A percentile compares a stretch with the other conserved stretches of the same genome.
These are phyloP conservation scores for Pisolithus sp. DNA, from an alignment of 768 basidiomycete species.

Conservation along the genomic window DNA sequence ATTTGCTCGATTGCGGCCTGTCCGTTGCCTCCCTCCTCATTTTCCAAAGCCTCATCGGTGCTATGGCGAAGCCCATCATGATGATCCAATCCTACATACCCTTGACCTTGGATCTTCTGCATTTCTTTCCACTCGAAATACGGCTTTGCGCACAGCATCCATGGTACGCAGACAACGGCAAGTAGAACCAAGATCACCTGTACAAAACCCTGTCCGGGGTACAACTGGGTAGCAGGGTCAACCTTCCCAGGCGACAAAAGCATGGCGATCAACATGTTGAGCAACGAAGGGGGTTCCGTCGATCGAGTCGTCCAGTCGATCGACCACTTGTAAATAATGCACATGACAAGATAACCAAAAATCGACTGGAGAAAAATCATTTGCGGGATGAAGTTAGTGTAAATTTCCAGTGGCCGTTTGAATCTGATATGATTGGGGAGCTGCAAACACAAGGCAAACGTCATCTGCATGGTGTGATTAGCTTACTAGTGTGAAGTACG, in stretches of 20 bases:
- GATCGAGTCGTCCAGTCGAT: slow-evolving; percentile 78
- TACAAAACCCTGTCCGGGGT: slow-evolving; percentile 79
- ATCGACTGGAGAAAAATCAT: slow-evolving; percentile 97
- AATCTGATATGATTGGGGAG: slow-evolving; percentile 93
- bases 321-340: slow-evolving; percentile 96
- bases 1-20: slow-evolving; percentile 66
- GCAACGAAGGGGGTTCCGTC: slow-evolving; percentile 75
- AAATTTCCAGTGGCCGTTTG: slow-evolving; percentile 81
- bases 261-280: slow-evolving; percentile 97
- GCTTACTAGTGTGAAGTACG: slow-evolving; percentile 1
- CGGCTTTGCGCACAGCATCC: slow-evolving; percentile 90
- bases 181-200: slow-evolving; percentile 73
- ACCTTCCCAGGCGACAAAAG: slow-evolving; percentile 87
- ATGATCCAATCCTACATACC: slow-evolving; percentile 67
- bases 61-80: slow-evolving; percentile 51
- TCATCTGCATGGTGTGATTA: slow-evolving; percentile 63
- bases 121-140: slow-evolving; percentile 89
- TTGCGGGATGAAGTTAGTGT: slow-evolving; percentile 93
- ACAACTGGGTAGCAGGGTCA: slow-evolving; percentile 62
- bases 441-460: slow-evolving; percentile 94
- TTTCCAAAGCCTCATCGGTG: slow-evolving; percentile 60
- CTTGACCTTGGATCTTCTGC: slow-evolving; percentile 73
- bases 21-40: slow-evolving; percentile 78
- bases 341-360: slow-evolving; percentile 91
- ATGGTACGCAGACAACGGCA: slow-evolving; percentile 87